Conservation (phyloP, 495 filamentous ascomycete genomes). For the Tirmania nivea region DNA sequence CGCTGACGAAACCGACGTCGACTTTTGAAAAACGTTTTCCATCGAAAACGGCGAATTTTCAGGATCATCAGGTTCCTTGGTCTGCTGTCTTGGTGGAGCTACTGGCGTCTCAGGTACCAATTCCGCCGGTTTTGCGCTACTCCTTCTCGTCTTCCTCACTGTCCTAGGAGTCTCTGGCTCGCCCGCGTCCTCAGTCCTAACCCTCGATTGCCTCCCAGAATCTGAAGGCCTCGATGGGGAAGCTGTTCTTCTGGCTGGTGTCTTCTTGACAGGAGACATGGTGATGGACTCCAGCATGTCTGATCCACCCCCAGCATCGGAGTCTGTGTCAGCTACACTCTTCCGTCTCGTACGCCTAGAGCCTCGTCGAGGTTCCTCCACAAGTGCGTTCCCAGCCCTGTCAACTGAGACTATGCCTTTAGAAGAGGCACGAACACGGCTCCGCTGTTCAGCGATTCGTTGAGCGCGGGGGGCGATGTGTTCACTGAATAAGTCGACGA, state of each 20-base stretch:
- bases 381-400: not conserved
- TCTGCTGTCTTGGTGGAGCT: conserved; percentile 19
- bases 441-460: conserved; percentile 49
- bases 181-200: conserved; percentile 27
- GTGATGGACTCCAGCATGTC: not conserved
- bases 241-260: conserved; percentile 4
- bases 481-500: conserved; percentile 62
- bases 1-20: too few species aligned
- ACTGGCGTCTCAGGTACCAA: not conserved
- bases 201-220: conserved; percentile 34
- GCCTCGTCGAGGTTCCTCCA: too few species aligned
- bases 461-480: conserved; percentile 55
- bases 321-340: not conserved
- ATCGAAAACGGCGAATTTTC: conserved; percentile 44
- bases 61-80: conserved; percentile 14
- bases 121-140: conserved; percentile 9
- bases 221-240: conserved; percentile 17
- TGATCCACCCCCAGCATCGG: not conserved
- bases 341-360: not conserved
- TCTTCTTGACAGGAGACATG: not conserved
- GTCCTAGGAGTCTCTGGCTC: conserved; percentile 23
- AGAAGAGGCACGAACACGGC: conserved; percentile 56
- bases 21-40: conserved; percentile 89
- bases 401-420: conserved; percentile 56
- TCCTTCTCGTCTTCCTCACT: conserved; percentile 30